Percentiles rank a stretch among this genome's conserved stretches.
Conservation (phyloP, 2,329 filamentous ascomycete species). For the Clonostachys solani region DNA sequence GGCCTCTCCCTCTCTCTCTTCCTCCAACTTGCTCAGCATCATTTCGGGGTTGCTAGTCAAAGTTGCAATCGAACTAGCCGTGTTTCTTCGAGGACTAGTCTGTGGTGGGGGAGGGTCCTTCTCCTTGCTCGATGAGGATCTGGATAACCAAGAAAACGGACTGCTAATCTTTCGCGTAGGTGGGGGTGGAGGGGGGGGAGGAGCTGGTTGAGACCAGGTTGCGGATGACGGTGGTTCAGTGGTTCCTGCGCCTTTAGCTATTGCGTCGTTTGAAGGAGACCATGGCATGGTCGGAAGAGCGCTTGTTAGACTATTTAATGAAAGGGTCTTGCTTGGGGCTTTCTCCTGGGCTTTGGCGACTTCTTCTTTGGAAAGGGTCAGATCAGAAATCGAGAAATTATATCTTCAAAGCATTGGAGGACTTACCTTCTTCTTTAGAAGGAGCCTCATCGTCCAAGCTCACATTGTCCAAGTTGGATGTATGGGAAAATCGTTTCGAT, state of each 20-base stretch:
- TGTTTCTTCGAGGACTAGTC: constrained; percentile 58
- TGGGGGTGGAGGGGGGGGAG: constrained; percentile 22
- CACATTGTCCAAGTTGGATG: constrained; percentile 53
- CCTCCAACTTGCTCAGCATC: constrained; percentile 72
- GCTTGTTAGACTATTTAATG: constrained; percentile 67
- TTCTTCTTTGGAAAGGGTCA: constrained; percentile 15
- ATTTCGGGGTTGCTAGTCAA: constrained; percentile 77
- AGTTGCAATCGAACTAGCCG: constrained; percentile 74
- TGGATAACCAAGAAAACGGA: constrained; percentile 81
- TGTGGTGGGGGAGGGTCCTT: constrained; percentile 50
- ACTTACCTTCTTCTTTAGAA: constrained; percentile 24
- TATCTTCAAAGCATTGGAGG: background rate
- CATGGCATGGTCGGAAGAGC: constrained; percentile 70
- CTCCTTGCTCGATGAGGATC: constrained; percentile 57
- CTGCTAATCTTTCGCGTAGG: constrained; percentile 72
- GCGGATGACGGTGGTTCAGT: constrained; percentile 20
- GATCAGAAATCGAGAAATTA: background rate
- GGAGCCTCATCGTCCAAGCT: constrained; percentile 59
- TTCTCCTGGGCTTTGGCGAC: constrained; percentile 25
- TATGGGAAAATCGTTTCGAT: constrained; percentile 40
- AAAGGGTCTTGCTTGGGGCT: constrained; percentile 50
- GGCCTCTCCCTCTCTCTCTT: constrained; percentile 54
- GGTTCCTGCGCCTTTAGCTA: constrained; percentile 37
- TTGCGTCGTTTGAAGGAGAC: constrained; percentile 53
- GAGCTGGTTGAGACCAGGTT: constrained; percentile 22